Percentiles rank a stretch among this genome's conserved stretches.
These are phyloP conservation scores for Achaetomiella virescens DNA, from an alignment of 495 filamentous ascomycete genomes.

Conservation along the genomic window DNA sequence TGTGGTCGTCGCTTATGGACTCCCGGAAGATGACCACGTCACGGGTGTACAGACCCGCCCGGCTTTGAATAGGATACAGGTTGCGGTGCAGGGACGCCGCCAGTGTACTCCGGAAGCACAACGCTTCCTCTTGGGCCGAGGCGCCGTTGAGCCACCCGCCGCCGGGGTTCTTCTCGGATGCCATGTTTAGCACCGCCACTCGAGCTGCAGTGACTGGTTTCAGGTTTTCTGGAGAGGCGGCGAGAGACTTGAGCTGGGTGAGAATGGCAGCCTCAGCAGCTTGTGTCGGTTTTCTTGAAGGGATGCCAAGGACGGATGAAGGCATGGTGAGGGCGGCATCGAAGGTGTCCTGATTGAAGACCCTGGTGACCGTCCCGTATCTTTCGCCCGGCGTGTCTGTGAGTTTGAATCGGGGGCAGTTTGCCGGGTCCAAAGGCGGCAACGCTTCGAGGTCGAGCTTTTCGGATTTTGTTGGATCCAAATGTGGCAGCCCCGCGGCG, in stretches of 20 bases:
- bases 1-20: constrained; percentile 35
- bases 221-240: constrained; percentile 9
- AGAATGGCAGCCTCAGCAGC: not conserved
- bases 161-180: constrained; percentile 44
- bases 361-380: constrained; percentile 29
- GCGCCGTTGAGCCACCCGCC: constrained; percentile 53
- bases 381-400: not conserved
- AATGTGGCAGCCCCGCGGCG: constrained; percentile 14
- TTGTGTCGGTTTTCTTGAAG: not conserved
- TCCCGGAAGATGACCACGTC: constrained; percentile 51
- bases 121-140: constrained; percentile 57
- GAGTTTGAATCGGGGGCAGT: constrained; percentile 20
- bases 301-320: constrained; percentile 2
- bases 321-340: constrained; percentile 43
- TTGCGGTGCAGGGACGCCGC: constrained; percentile 39
- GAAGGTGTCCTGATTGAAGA: constrained; percentile 47
- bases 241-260: not conserved
- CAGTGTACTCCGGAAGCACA: constrained; percentile 61
- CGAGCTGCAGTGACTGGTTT: constrained; percentile 20
- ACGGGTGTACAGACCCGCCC: constrained; percentile 50
- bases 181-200: constrained; percentile 57
- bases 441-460: constrained; percentile 4
- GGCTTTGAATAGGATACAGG: constrained; percentile 46
- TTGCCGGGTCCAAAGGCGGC: constrained; percentile 13
- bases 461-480: constrained; percentile 13